Conservation (phyloP, 805 yeast species). For the Wickerhamiella sorbophila region DNA sequence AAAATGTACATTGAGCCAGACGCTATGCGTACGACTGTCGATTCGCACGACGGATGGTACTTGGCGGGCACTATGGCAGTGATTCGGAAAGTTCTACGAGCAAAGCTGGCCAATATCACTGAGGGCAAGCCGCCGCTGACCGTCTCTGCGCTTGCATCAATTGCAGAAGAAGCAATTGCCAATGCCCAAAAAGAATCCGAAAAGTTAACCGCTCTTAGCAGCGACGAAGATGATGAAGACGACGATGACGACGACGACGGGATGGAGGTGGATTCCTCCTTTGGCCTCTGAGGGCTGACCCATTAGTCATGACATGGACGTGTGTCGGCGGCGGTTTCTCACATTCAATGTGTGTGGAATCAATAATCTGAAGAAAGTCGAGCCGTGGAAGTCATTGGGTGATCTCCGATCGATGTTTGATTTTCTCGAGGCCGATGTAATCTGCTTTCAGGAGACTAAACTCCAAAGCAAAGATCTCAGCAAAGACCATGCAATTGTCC, state of each 20-base stretch:
- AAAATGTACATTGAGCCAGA: conserved; percentile 29
- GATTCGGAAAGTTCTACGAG: conserved; percentile 54
- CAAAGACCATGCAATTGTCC: conserved; percentile 35
- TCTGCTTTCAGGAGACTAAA: conserved; percentile 82
- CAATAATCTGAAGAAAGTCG: conserved; percentile 63
- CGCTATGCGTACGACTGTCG: conserved; percentile 31
- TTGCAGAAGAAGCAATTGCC: neutral
- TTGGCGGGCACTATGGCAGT: conserved; percentile 45
- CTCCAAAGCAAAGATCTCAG: conserved; percentile 38
- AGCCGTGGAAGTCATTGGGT: conserved; percentile 59
- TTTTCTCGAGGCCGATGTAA: conserved; percentile 48
- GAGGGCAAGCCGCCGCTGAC: neutral
- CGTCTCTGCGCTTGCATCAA: neutral
- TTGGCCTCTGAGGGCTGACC: too few relatives aligned
- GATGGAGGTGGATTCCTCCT: too few relatives aligned
- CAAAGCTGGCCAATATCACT: conserved; percentile 24
- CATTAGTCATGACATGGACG: neutral
- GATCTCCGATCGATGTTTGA: conserved; percentile 25
- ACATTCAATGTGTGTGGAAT: conserved; percentile 72
- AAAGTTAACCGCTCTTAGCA: neutral
- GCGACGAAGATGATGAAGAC: neutral
- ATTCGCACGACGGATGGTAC: conserved; percentile 71
- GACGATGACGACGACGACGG: neutral
- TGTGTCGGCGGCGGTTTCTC: conserved; percentile 14
- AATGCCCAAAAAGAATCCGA: neutral